Percentiles rank a stretch among this genome's conserved stretches.
Evolutionary conservation across 257 asterid species (phyloP).

Genomic region (Echites panduratus): DNA sequence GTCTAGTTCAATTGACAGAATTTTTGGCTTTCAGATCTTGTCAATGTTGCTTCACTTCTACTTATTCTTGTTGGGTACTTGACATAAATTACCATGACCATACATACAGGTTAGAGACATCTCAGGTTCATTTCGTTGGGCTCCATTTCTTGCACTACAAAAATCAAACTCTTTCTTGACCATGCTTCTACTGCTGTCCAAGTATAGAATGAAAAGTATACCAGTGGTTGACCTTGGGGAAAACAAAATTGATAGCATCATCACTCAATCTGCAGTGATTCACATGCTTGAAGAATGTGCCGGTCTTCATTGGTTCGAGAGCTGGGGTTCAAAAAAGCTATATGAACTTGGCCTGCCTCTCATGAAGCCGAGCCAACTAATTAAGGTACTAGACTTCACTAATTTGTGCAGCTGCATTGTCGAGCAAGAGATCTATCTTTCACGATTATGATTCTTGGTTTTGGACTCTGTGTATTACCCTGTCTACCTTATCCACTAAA

Average conservation of each 20-base stretch:
- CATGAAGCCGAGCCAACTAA: conserved; percentile 48
- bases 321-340: conserved; percentile 90
- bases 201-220: conserved; percentile 91
- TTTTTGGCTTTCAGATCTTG: neutral
- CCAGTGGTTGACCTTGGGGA: conserved; percentile 94
- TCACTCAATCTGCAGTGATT: conserved; percentile 92
- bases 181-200: conserved; percentile 87
- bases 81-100: conserved; percentile 9
- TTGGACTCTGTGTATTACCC: neutral
- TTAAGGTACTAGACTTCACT: conserved; percentile 45
- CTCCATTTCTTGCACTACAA: conserved; percentile 96
- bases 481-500: neutral
- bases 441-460: neutral
- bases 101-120: conserved; percentile 78
- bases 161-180: conserved; percentile 85
- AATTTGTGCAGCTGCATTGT: neutral
- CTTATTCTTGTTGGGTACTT: neutral
- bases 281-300: conserved; percentile 97
- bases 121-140: conserved; percentile 97
- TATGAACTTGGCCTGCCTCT: conserved; percentile 89
- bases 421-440: neutral
- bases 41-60: neutral
- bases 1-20: neutral
- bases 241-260: conserved; percentile 63
- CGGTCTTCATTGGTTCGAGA: conserved; percentile 96